Percentiles rank a stretch among this genome's conserved stretches.
Conservation (phyloP, 2,329 filamentous ascomycete genomes). For the Cordyceps militaris region DNA sequence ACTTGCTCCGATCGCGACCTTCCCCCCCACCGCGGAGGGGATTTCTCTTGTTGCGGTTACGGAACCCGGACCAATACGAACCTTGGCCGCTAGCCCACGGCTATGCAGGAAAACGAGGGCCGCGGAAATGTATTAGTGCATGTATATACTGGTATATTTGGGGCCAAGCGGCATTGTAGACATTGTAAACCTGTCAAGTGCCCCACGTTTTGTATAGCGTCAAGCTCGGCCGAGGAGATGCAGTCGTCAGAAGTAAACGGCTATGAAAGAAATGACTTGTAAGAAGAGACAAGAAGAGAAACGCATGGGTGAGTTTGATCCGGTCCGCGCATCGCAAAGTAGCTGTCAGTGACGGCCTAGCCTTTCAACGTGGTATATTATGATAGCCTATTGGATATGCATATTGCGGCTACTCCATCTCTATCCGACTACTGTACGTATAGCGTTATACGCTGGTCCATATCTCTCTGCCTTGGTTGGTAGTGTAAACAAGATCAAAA, state of each 20-base stretch:
- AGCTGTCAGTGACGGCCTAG: too few species aligned
- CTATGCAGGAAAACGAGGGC: too few species aligned
- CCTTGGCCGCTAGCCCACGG: too few species aligned
- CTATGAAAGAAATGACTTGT: too few species aligned
- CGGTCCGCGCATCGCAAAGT: too few species aligned
- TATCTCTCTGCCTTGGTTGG: background rate
- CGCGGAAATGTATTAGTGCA: background rate
- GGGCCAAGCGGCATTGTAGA: too few species aligned
- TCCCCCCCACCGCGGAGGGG: background rate
- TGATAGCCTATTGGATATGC: background rate
- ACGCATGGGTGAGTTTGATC: too few species aligned
- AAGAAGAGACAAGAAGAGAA: too few species aligned
- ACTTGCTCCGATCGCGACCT: background rate
- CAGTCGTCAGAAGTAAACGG: too few species aligned
- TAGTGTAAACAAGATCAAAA: background rate
- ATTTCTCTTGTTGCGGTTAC: too few species aligned
- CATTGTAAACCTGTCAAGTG: background rate
- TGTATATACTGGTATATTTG: background rate
- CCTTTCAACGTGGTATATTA: conserved; percentile 26
- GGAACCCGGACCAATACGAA: too few species aligned
- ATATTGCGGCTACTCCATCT: background rate
- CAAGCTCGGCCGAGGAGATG: background rate
- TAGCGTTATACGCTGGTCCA: background rate
- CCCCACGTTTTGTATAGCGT: background rate
- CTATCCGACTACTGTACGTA: background rate